Evolutionary conservation across 2,329 filamentous ascomycete species (phyloP), one percentile per base, ranked within the genome.

Genomic region (Fusarium bulbicola): DNA sequence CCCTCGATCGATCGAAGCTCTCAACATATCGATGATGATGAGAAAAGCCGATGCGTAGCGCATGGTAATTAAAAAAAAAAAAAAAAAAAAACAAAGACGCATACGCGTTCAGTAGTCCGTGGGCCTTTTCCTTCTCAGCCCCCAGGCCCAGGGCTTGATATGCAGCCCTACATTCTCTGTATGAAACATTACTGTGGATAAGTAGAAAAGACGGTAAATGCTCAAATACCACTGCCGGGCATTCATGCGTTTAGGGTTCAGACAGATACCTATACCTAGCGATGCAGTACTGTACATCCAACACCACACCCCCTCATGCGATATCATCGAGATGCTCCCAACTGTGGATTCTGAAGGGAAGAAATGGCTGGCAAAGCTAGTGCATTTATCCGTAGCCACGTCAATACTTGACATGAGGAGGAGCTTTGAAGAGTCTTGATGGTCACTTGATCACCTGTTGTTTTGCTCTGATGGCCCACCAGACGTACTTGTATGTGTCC

Each of bases 1-100:
- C 32, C 24, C 40, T 37, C 43, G 70, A 73, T 73, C 58, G 70
- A 72, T 73, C 66, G 37, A 59, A 42, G 32, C 21, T 45, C 21
- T 45, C n/a, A 28, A 43, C 45, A 71, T 73, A 39, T 14, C 70
- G 66, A 73, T 73, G 57, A 50, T 47, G 24, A 49, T 43, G 52
- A 37, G 24, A 63, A 63, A 67, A 32, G 37, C 37, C 56, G 70
- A 63, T 58, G 47, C 32, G 32, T 12, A 52, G 36, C 32, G 43
- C 34, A 72, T 68, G 46, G 65, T 47, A 61, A 59, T 64, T 54
- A 47, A 18, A 46, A 18, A 28, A 28, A 28, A 50, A 73, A 26
- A 26, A 26, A 26, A 26, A 26, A 62, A 28, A 18, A 46, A 18
- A 28, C 24, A 28, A 50, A 73, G 34, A 12, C 43, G 34, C 50